Base-by-base conservation (phyloP, 164 flowering plant genomes). In the Stephania yunnanensis region DNA sequence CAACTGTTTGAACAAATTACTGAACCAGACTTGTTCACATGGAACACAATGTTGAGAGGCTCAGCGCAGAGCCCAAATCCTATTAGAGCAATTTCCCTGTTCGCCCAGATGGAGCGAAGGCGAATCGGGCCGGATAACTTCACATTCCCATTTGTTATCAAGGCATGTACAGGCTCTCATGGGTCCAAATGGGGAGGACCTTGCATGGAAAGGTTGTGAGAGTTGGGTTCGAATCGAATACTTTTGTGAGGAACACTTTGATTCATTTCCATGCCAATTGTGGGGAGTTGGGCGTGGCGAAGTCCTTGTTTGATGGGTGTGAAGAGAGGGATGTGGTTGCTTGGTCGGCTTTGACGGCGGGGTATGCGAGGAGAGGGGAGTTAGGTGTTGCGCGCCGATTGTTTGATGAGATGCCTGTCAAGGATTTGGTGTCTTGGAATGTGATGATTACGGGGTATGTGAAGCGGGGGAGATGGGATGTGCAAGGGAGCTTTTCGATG, bases 341-440 rank as follows among this genome's bases (percentile, higher is more conserved):
- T 53, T 92, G 94, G 94, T 92, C 97, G 7, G 87, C 94, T 65
- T 73, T 92, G 84, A 89, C 87, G 1, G 87, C 92, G 1, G 95
- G 95, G 63, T 91, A 86, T 83, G 95, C 92, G 0, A 86, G 83
- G 68, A 81, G 95, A 67, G 92, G 94, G 22, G 82, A 86, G 20
- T 46, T 90, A 77, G 78, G 17, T 20, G 75, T 73, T 68, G 97
- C 92, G 0, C 80, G 92, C 69, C 44, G 42, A 46, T 75, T 89
- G 10, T 92, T 92, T 74, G 89, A 90, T 75, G 85, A 83, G 69
- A 89, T 91, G 90, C 97, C 97, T 0, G 82, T 77, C 7, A 92
- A 84, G 68, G 97, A 91, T 81, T 79, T 87, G 86, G 87, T 91
- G 74, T 87, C 97, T 58, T 92, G 95, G 97, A 92, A 92, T 83